phyloP scores from a whole-genome alignment of 805 yeast genomes.

The Blastobotrys terrestris region DNA sequence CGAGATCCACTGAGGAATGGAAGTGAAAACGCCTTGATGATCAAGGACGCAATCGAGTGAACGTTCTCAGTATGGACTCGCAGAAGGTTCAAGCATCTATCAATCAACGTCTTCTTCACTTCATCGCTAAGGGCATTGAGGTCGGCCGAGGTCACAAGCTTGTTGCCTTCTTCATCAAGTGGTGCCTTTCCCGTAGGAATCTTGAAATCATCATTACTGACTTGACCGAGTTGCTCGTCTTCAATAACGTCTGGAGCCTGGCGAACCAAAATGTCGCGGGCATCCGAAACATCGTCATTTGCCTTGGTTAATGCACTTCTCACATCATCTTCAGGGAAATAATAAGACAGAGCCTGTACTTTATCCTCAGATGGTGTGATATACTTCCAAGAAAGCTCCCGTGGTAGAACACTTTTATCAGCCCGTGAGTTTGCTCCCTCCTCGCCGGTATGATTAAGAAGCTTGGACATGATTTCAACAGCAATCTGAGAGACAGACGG shows the following conservation, averaged over 20 bases:
- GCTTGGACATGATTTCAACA: constrained; percentile 14
- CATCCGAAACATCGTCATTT: constrained; percentile 10
- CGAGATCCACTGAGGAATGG: constrained; percentile 6
- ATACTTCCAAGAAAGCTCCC: constrained; percentile 18
- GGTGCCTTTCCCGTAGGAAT: constrained; percentile 17
- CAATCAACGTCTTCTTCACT: constrained; percentile 16
- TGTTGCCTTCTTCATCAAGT: constrained; percentile 4
- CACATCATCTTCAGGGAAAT: constrained; percentile 13
- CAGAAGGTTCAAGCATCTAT: constrained; percentile 18
- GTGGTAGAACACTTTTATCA: constrained; percentile 15
- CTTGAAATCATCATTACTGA: neutral
- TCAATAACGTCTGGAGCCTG: neutral
- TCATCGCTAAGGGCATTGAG: constrained; percentile 21
- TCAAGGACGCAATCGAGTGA: constrained; percentile 16
- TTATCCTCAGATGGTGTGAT: constrained; percentile 24
- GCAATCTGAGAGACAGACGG: constrained; percentile 13
- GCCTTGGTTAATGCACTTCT: constrained; percentile 8
- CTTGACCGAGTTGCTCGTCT: constrained; percentile 1
- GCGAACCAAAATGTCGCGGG: constrained; percentile 4
- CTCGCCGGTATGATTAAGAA: constrained; percentile 17
- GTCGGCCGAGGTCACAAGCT: constrained; percentile 16
- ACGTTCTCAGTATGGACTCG: constrained; percentile 20
- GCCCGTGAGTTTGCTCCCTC: constrained; percentile 6
- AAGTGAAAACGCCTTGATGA: constrained; percentile 15
- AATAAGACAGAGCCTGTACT: constrained; percentile 21